phyloP scores from a whole-genome alignment of 371 early-diverging fungal genomes.

The Conidiobolus coronatus region DNA sequence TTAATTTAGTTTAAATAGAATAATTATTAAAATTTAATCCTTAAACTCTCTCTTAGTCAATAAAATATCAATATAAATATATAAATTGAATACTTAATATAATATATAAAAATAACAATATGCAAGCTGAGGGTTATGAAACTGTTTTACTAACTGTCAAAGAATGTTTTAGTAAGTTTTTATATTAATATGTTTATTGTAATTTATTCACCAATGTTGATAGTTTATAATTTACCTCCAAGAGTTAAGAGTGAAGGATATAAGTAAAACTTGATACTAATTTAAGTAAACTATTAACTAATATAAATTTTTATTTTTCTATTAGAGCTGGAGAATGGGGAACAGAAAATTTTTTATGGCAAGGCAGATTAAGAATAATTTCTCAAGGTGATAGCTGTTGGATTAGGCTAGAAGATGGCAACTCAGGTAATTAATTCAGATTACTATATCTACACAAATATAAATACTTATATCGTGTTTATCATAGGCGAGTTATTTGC shows the following conservation, averaged over 20 bases:
- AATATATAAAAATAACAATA: too few species aligned
- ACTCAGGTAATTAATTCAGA: constrained; percentile 17
- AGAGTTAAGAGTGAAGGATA: constrained; percentile 46
- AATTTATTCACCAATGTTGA: too few species aligned
- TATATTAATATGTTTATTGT: background rate
- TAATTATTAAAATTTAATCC: too few species aligned
- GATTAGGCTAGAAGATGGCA: constrained; percentile 59
- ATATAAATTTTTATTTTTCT: background rate
- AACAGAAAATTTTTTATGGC: constrained; percentile 52
- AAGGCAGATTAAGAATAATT: constrained; percentile 54
- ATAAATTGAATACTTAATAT: background rate
- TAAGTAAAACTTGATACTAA: constrained; percentile 17
- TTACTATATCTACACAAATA: background rate
- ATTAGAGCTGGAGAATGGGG: constrained; percentile 69
- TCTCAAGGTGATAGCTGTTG: constrained; percentile 37
- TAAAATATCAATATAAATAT: too few species aligned
- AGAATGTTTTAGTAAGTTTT: constrained; percentile 44
- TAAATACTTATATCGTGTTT: background rate
- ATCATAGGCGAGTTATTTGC: constrained; percentile 65
- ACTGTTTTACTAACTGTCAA: constrained; percentile 54
- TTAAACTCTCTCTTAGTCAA: too few species aligned
- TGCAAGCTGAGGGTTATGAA: constrained; percentile 30
- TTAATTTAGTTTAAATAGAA: too few species aligned
- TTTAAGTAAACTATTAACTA: background rate
- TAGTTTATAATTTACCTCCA: constrained; percentile 63